These are phyloP conservation scores for Cucumis cinereus DNA, from an alignment of 306 rosid species.

Conservation along the genomic window DNA sequence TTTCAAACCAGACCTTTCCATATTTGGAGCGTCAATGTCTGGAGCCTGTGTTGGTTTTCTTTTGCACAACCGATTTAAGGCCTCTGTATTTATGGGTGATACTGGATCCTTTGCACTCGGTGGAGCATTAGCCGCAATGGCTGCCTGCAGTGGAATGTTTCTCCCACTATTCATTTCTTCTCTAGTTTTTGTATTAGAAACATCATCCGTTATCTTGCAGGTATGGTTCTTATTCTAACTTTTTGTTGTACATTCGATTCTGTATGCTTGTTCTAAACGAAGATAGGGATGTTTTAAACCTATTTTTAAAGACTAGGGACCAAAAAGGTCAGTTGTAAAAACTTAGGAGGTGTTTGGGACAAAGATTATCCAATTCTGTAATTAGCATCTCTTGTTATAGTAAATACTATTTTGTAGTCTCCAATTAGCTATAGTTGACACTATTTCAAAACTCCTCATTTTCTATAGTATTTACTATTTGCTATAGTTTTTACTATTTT, in stretches of 20 bases:
- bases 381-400: no score
- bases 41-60: constrained; percentile 99
- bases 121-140: constrained; percentile 92
- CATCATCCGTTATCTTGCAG: constrained; percentile 63
- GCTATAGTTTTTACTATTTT: no score
- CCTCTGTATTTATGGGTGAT: constrained; percentile 81
- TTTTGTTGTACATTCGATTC: not conserved
- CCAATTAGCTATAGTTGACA: no score
- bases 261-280: not conserved
- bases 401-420: no score
- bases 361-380: no score
- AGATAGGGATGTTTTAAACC: no score
- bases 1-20: constrained; percentile 56
- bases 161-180: constrained; percentile 70
- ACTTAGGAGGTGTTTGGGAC: no score
- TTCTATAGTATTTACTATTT: no score
- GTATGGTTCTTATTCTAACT: constrained; percentile 16
- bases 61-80: constrained; percentile 78
- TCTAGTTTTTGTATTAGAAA: constrained; percentile 62
- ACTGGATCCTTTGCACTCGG: constrained; percentile 92
- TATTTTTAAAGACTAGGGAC: no score
- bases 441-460: no score
- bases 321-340: no score
- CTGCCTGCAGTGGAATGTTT: constrained; percentile 94
- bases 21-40: constrained; percentile 98